Evolutionary conservation across 23 red algal species (phyloP).

Genomic region (Gracilariopsis chorda): DNA sequence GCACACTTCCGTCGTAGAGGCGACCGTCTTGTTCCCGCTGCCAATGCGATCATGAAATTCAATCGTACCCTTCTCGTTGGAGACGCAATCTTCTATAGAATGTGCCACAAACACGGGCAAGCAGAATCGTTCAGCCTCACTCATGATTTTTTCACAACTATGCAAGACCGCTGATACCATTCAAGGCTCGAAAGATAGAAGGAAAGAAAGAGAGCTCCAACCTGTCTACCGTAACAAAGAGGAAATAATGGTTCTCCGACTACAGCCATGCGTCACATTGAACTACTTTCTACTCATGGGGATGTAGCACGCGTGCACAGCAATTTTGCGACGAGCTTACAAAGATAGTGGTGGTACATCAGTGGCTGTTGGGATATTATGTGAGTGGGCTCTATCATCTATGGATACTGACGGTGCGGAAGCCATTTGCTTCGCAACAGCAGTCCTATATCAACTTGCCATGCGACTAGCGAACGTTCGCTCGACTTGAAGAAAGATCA

Average conservation of each 20-base stretch:
- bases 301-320: slow-evolving; percentile 34
- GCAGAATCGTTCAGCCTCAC: too few relatives aligned
- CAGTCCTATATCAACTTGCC: slow-evolving; percentile 11
- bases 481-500: not conserved
- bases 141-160: too few relatives aligned
- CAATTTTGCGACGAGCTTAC: slow-evolving; percentile 5
- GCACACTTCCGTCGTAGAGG: too few relatives aligned
- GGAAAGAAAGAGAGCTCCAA: slow-evolving; percentile 6
- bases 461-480: not conserved
- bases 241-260: not conserved
- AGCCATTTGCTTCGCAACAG: slow-evolving; percentile 27
- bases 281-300: slow-evolving; percentile 37
- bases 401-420: slow-evolving; percentile 28
- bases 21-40: too few relatives aligned
- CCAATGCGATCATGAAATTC: too few relatives aligned
- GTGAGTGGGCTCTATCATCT: slow-evolving; percentile 22
- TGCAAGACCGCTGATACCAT: not conserved
- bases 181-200: not conserved
- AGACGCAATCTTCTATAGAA: too few relatives aligned
- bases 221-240: not conserved
- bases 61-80: too few relatives aligned
- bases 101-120: too few relatives aligned
- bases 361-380: slow-evolving; percentile 10
- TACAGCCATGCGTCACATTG: slow-evolving; percentile 24
- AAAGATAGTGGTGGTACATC: not conserved